A percentile compares a stretch with the other conserved stretches of the same genome.
These are phyloP conservation scores for Xylaria sp. DNA, from an alignment of 2,329 filamentous ascomycete genomes.

Conservation along the genomic window DNA sequence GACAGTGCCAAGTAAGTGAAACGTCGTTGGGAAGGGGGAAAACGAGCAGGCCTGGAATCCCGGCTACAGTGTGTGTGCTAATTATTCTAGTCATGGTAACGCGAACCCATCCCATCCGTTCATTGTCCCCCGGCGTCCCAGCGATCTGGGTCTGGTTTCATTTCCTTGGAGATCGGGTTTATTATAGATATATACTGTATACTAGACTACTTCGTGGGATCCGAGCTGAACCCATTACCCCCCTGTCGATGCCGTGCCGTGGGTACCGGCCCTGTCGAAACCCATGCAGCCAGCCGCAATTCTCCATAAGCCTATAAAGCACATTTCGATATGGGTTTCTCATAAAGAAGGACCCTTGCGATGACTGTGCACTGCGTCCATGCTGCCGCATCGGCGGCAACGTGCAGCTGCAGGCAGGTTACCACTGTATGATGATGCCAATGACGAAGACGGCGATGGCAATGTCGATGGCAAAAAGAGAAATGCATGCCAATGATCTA, in stretches of 20 bases:
- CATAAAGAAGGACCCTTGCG: slow-evolving; percentile 13
- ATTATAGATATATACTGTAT: slow-evolving; percentile 20
- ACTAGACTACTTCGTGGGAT: slow-evolving; percentile 8
- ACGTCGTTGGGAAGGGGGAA: neutral
- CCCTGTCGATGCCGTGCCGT: slow-evolving; percentile 32
- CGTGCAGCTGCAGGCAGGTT: slow-evolving; percentile 22
- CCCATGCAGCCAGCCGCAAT: slow-evolving; percentile 30
- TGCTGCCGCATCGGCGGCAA: slow-evolving; percentile 21
- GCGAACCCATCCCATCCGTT: slow-evolving; percentile 11
- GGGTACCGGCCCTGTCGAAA: slow-evolving; percentile 18
- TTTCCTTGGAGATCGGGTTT: slow-evolving; percentile 44
- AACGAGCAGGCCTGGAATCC: neutral
- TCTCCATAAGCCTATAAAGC: slow-evolving; percentile 12
- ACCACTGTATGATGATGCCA: slow-evolving; percentile 11
- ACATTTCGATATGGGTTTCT: slow-evolving; percentile 11
- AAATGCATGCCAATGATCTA: neutral
- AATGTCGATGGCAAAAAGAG: neutral
- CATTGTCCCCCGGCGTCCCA: slow-evolving; percentile 32
- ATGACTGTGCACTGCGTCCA: slow-evolving; percentile 5
- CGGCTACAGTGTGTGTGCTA: slow-evolving; percentile 8
- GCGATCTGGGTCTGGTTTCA: slow-evolving; percentile 45
- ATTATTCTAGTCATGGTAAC: neutral
- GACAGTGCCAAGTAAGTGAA: slow-evolving; percentile 24
- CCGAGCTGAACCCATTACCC: slow-evolving; percentile 31
- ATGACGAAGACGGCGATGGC: neutral